Evolutionary conservation across 208 protist genomes (phyloP).

Genomic region (Jaenimonas drosophilae): DNA sequence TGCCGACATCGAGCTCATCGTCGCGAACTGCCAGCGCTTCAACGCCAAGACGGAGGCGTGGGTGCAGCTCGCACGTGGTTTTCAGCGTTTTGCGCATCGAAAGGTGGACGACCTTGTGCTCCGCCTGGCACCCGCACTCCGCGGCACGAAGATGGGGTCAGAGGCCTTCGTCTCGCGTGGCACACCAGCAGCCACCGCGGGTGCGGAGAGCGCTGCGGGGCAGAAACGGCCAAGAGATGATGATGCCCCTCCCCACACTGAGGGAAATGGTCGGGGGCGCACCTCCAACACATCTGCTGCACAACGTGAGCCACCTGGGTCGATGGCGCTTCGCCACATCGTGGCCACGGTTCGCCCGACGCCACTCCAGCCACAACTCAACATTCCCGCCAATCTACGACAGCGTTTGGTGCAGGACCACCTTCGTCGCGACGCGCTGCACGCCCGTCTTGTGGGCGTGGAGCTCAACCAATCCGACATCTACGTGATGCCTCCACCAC

Average conservation of each 20-base stretch:
- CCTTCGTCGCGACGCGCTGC: slow-evolving; percentile 33
- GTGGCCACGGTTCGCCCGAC: slow-evolving; percentile 23
- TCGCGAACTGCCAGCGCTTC: slow-evolving; percentile 76
- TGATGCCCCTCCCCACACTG: neutral
- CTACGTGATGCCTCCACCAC: neutral
- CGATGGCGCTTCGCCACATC: slow-evolving; percentile 11
- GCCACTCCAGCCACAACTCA: slow-evolving; percentile 58
- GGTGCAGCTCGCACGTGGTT: slow-evolving; percentile 54
- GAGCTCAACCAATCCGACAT: slow-evolving; percentile 2
- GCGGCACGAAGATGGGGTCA: slow-evolving; percentile 47
- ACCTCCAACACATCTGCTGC: neutral
- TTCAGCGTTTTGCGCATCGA: slow-evolving; percentile 64
- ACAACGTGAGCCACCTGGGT: neutral
- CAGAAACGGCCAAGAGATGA: neutral
- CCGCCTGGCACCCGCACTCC: slow-evolving; percentile 31
- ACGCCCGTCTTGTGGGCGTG: slow-evolving; percentile 35
- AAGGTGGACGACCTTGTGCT: slow-evolving; percentile 75
- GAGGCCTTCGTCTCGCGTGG: slow-evolving; percentile 2
- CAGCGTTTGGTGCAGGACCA: slow-evolving; percentile 46
- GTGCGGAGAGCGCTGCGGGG: neutral
- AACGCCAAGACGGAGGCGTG: slow-evolving; percentile 54
- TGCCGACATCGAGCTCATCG: slow-evolving; percentile 74
- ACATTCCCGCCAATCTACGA: slow-evolving; percentile 39
- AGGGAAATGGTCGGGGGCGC: neutral
- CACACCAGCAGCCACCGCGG: slow-evolving; percentile 1